These are phyloP conservation scores for Zygosaccharomyces sapae DNA, from an alignment of 1,139 yeast genomes.

Conservation along the genomic window DNA sequence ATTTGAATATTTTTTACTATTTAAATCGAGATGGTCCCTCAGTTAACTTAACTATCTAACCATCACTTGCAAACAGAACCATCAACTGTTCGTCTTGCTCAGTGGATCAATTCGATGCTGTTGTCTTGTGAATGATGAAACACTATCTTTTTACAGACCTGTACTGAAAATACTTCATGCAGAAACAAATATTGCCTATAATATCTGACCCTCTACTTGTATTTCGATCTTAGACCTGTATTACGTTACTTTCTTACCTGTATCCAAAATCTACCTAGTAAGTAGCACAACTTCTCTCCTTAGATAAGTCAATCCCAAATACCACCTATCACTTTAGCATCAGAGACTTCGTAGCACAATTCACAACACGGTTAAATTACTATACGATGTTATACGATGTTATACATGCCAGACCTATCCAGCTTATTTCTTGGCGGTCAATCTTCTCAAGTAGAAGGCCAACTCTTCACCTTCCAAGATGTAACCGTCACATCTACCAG, in stretches of 20 bases:
- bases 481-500: slow-evolving; percentile 99
- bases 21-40: slow-evolving; percentile 7
- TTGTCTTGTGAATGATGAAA: slow-evolving; percentile 36
- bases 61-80: neutral
- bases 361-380: slow-evolving; percentile 15
- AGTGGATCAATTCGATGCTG: slow-evolving; percentile 12
- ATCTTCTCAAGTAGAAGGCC: slow-evolving; percentile 99
- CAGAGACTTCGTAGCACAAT: slow-evolving; percentile 7
- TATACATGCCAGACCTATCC: slow-evolving; percentile 16
- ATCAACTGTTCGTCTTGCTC: slow-evolving; percentile 11
- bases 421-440: slow-evolving; percentile 94
- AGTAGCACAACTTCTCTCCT: too few species aligned
- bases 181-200: slow-evolving; percentile 39
- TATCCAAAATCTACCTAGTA: too few species aligned
- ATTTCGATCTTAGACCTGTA: too few species aligned
- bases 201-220: too few species aligned
- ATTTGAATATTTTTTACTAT: slow-evolving; percentile 6
- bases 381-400: slow-evolving; percentile 16
- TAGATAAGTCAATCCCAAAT: too few species aligned
- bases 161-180: slow-evolving; percentile 40
- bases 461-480: slow-evolving; percentile 99
- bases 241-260: too few species aligned
- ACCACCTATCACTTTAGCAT: too few species aligned
- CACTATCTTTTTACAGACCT: slow-evolving; percentile 43
- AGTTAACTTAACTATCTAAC: neutral